Percentiles rank a stretch among this genome's conserved stretches.
phyloP scores from a whole-genome alignment of 2,329 filamentous ascomycete species.

The Colletotrichum sp. region DNA sequence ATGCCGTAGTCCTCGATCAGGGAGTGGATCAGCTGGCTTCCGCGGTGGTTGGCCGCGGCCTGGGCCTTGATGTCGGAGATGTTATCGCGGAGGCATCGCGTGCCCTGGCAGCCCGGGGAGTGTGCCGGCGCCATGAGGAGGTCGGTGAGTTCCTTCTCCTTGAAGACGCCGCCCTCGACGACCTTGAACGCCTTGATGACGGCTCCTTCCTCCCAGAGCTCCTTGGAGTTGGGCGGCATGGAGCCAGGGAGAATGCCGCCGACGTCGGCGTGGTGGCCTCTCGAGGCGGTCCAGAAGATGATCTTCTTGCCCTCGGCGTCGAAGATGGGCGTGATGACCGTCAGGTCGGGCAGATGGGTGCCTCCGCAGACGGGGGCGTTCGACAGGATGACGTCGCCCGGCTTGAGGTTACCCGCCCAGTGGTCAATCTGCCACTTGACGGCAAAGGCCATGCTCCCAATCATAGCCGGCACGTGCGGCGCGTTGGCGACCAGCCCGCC shows the following conservation, averaged over 20 bases:
- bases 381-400: slow-evolving; percentile 40
- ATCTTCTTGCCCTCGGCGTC: slow-evolving; percentile 43
- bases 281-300: slow-evolving; percentile 62
- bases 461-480: slow-evolving; percentile 77
- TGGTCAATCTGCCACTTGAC: slow-evolving; percentile 67
- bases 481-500: slow-evolving; percentile 78
- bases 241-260: slow-evolving; percentile 82
- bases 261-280: slow-evolving; percentile 78
- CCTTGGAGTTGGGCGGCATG: slow-evolving; percentile 79
- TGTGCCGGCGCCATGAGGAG: slow-evolving; percentile 75
- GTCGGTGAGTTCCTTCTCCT: slow-evolving; percentile 77
- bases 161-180: slow-evolving; percentile 77
- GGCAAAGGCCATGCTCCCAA: slow-evolving; percentile 82
- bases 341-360: slow-evolving; percentile 43
- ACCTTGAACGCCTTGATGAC: slow-evolving; percentile 72
- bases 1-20: slow-evolving; percentile 78
- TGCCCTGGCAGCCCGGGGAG: slow-evolving; percentile 78
- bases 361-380: slow-evolving; percentile 38
- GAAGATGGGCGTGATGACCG: slow-evolving; percentile 40
- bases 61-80: slow-evolving; percentile 87
- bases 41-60: slow-evolving; percentile 85
- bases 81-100: slow-evolving; percentile 81
- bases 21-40: slow-evolving; percentile 74
- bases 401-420: slow-evolving; percentile 56
- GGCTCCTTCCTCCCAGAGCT: slow-evolving; percentile 69